Base-by-base conservation (phyloP, 257 asterid genomes). In the Fraxinus anomala region DNA sequence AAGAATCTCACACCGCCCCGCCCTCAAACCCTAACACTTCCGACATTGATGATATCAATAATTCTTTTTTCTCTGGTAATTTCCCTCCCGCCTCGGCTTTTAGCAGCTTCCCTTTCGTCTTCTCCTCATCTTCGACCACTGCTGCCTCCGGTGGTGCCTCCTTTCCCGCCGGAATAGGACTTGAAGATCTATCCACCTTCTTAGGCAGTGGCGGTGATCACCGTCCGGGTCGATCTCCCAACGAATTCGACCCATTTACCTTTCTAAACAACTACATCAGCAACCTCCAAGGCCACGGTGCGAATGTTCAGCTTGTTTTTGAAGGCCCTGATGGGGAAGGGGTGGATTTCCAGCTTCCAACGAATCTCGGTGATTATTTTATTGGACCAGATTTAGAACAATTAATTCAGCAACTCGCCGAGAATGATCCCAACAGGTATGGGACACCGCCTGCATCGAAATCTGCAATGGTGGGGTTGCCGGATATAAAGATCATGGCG, bases 221-320 rank as follows among this genome's bases (percentile, higher is more conserved):
- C 79, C 16, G 91, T 85, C 72, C 73, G 59, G 85, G 56, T 3
- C 85, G 85, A 82, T 86, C 93, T 63, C 89, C 94, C 0, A 68
- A 85, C 39, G 96, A 90, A 24, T 92, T 89, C 77, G 87, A 89
- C 59, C 96, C 97, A 0, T 76, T 90, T 2, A 83, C 88, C 49
- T 92, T 92, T 51, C 88, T 94, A 2, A 79, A 84, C 21, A 85
- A 81, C 26, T 87, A 94, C 47, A 19, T 94, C 75, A 88, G 78
- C 67, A 84, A 75, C 70, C 83, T 92, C 30, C 89, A 91, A n/a
- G 81, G 86, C 1, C 81, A 91, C 63, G 96, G 96, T 12, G 89
- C 87, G 0, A 90, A 87, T 75, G 79, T 94, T 66, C 97, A 91
- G 82, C 83, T 94, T 7, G 92, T 89, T 6, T 83, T 94, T 51